phyloP scores from a whole-genome alignment of 2,329 filamentous ascomycete species.

The Ceratocystis papillata region DNA sequence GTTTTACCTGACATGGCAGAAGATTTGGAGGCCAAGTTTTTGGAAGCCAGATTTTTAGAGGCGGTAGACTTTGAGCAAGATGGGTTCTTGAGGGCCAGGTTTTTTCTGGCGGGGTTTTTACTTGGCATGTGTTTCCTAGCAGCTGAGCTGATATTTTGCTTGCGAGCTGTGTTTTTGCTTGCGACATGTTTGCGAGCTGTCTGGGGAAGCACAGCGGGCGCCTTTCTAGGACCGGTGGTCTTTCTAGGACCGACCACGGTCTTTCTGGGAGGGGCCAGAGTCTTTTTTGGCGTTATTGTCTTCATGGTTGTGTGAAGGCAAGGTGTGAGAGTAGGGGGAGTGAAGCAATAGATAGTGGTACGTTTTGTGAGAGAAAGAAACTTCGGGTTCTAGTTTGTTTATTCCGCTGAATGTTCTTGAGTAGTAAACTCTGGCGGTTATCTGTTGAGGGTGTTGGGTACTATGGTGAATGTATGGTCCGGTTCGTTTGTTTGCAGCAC shows the following conservation, averaged over 20 bases:
- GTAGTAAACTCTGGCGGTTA: background rate
- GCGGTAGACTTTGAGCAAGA: slow-evolving; percentile 5
- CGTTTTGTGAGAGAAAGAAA: background rate
- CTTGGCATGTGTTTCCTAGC: slow-evolving; percentile 13
- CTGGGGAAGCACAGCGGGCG: slow-evolving; percentile 17
- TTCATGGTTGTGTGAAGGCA: slow-evolving; percentile 14
- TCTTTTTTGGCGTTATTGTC: slow-evolving; percentile 13
- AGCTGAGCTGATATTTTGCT: slow-evolving; percentile 6
- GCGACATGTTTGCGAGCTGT: slow-evolving; percentile 23
- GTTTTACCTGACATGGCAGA: slow-evolving; percentile 8
- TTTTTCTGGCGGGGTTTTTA: slow-evolving; percentile 12
- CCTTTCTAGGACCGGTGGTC: slow-evolving; percentile 20
- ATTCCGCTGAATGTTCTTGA: background rate
- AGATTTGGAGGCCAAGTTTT: slow-evolving; percentile 17
- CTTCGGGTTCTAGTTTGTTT: background rate
- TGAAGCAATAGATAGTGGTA: background rate
- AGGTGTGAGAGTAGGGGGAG: background rate
- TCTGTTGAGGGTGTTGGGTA: background rate
- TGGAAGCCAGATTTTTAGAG: slow-evolving; percentile 1
- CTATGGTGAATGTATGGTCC: background rate
- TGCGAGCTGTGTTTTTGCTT: slow-evolving; percentile 18
- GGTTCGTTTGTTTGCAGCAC: background rate
- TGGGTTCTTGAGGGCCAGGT: slow-evolving; percentile 14
- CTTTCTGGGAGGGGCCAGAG: slow-evolving; percentile 10
- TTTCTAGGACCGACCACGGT: slow-evolving; percentile 17